These are phyloP conservation scores for Calvatia gigantea DNA, from an alignment of 768 basidiomycete species.

Conservation along the genomic window DNA sequence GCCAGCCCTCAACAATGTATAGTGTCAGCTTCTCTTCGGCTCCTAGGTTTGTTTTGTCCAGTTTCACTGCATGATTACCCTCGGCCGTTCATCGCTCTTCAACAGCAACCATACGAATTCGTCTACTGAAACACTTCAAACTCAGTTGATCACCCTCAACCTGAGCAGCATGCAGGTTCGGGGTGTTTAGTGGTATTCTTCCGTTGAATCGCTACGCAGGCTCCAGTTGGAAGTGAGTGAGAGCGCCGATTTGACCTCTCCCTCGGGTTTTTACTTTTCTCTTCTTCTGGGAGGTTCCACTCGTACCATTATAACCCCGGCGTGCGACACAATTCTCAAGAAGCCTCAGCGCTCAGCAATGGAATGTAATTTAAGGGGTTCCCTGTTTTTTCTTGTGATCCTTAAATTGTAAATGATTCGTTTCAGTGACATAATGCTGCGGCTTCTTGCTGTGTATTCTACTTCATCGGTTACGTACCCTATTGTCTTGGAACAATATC, in stretches of 20 bases:
- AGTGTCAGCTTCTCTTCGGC: not conserved
- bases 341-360: too few species aligned
- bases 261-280: too few species aligned
- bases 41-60: too few species aligned
- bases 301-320: not conserved
- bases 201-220: slow-evolving; percentile 1
- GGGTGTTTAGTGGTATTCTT: not conserved
- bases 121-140: too few species aligned
- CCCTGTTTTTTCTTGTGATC: too few species aligned
- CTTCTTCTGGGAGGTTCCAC: not conserved
- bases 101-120: not conserved
- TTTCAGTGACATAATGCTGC: slow-evolving; percentile 6
- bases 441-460: not conserved
- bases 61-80: not conserved
- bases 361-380: too few species aligned
- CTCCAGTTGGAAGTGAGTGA: not conserved
- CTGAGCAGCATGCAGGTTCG: not conserved
- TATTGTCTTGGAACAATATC: not conserved
- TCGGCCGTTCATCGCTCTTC: not conserved
- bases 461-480: not conserved
- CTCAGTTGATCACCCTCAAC: too few species aligned
- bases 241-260: too few species aligned
- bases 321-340: not conserved
- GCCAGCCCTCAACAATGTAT: not conserved
- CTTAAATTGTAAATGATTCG: not conserved